Evolutionary conservation across 2,329 filamentous ascomycete genomes (phyloP).

Genomic region (Diaporthe sp.): DNA sequence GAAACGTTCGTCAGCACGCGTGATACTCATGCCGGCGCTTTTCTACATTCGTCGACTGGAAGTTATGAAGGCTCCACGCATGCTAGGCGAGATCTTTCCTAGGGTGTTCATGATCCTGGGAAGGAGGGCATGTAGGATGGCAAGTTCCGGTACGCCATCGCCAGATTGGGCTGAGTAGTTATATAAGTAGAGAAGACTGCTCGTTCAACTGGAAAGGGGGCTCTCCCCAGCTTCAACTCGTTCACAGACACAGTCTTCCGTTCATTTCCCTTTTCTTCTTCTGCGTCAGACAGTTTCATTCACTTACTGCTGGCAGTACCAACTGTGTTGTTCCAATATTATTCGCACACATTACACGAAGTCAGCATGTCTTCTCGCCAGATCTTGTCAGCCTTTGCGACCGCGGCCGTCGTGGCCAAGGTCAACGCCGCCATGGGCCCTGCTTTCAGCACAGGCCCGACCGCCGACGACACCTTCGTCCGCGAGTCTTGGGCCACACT

Average conservation of each 20-base stretch:
- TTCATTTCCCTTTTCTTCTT: not conserved
- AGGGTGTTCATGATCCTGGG: not conserved
- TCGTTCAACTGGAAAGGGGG: not conserved
- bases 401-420: conserved; percentile 40
- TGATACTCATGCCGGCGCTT: not conserved
- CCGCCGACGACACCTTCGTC: conserved; percentile 56
- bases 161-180: too few relatives aligned
- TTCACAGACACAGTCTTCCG: not conserved
- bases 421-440: conserved; percentile 51
- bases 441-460: conserved; percentile 60
- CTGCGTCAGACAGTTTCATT: not conserved
- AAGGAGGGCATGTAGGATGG: not conserved
- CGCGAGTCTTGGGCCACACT: conserved; percentile 59
- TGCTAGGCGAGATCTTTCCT: not conserved
- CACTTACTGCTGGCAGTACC: conserved; percentile 38
- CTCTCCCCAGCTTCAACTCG: not conserved
- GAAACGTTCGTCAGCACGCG: not conserved
- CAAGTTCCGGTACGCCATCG: not conserved
- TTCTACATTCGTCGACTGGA: not conserved
- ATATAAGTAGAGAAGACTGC: not conserved
- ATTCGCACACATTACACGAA: not conserved
- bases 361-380: conserved; percentile 32
- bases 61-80: not conserved
- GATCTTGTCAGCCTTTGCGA: conserved; percentile 33
- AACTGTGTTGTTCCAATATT: not conserved